Base-by-base conservation (phyloP, 208 protist genomes). In the Trypanosoma rangeli region DNA sequence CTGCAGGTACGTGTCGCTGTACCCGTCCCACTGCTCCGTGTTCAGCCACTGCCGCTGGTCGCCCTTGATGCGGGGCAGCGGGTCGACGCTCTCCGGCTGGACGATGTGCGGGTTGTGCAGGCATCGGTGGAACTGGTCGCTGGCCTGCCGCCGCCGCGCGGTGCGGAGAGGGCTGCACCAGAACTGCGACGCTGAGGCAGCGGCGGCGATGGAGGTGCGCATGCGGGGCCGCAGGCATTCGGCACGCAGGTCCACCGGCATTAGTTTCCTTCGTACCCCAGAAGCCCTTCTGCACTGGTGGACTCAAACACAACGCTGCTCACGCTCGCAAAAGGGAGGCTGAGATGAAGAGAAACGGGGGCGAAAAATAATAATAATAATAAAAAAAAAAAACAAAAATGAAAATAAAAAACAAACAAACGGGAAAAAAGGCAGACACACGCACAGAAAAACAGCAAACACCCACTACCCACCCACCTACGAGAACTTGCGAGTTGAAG, bases 41-140 rank as follows among this genome's bases (percentile, higher is more conserved):
- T 95, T 93, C 39, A 92, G 78, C 90, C 90, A 95, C 75, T 84
- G 76, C 78, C 92, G 87, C 79, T 94, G 90, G 24, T 92, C 87
- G 18, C 70, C 86, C 46, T 93, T 93, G 4, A 83, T 89, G 31
- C 86, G 85, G 0, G 80, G 84, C n/a, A 93, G 74, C 31, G 74
- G 65, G 65, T 93, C 90, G 7, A 95, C 74, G 46, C 86, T 84
- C 52, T 95, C 90, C 5, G 90, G 83, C 74, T 95, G 90, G 20
- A 89, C 90, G 65, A 95, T 84, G 58, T 93, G 85, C 0, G 87
- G 85, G 56, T 95, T 83, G 72, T 95, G 81, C 29, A 95, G 77
- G 70, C 86, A 95, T 37, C 87, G 83, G 61, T 95, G 90, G 55
- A 92, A 95, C 77, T 92, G 85, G 62, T 95, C 90, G 7, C 80